Conservation (phyloP, 139 green algal species). For the Chlorella sp. region DNA sequence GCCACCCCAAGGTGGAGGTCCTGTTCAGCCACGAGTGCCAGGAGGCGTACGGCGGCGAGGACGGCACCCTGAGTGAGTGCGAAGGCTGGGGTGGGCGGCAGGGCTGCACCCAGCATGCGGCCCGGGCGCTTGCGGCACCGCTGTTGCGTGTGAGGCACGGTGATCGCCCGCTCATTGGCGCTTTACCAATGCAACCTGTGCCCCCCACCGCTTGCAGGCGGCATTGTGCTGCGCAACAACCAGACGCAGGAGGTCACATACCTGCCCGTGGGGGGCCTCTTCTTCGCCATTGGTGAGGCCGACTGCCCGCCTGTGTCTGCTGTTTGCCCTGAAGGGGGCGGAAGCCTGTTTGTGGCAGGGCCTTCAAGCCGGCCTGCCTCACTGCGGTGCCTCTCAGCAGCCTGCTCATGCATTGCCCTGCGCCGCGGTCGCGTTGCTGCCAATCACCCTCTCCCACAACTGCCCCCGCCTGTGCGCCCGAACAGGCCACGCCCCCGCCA, state of each 20-base stretch:
- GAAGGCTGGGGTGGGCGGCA: background rate
- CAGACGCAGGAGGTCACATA: conserved; percentile 54
- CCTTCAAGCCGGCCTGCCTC: too few species aligned
- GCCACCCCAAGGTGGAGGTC: conserved; percentile 36
- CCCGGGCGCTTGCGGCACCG: background rate
- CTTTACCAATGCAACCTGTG: background rate
- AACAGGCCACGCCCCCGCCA: conserved; percentile 68
- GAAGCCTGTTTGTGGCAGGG: too few species aligned
- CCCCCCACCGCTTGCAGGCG: background rate
- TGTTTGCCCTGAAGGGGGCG: too few species aligned
- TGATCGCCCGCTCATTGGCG: too few species aligned
- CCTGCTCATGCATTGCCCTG: too few species aligned
- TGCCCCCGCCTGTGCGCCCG: background rate
- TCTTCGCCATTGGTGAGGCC: conserved; percentile 76
- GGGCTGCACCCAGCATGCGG: background rate
- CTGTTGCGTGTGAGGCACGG: too few species aligned
- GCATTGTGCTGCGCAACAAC: conserved; percentile 30
- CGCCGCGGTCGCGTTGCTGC: too few species aligned
- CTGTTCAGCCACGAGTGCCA: conserved; percentile 25
- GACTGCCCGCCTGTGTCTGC: background rate
- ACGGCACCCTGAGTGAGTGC: conserved; percentile 28
- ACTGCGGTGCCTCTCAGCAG: too few species aligned
- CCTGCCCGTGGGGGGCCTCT: conserved; percentile 63
- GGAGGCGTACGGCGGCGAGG: conserved; percentile 18
- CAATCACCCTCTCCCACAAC: too few species aligned